A percentile compares a stretch with the other conserved stretches of the same genome.
Conservation (phyloP, 2,329 filamentous ascomycete species). For the Fusarium anguioides region DNA sequence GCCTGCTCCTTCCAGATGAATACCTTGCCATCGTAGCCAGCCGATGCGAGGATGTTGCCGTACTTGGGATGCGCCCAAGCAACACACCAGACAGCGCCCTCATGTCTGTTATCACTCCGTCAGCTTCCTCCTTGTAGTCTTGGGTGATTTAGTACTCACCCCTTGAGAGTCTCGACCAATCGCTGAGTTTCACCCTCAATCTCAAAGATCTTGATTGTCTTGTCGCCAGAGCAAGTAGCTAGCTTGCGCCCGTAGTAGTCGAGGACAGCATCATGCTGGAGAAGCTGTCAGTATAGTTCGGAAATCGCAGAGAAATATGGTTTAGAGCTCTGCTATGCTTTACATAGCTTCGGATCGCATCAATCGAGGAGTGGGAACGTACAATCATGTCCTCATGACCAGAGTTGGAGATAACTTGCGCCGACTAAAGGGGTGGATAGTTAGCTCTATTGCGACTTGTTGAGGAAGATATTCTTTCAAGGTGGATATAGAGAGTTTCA, state of each 20-base stretch:
- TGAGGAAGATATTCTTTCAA: background rate
- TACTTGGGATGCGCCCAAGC: slow-evolving; percentile 99
- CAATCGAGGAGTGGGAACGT: slow-evolving; percentile 58
- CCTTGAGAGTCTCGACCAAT: slow-evolving; percentile 91
- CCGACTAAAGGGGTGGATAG: slow-evolving; percentile 48
- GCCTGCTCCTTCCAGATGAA: slow-evolving; percentile 95
- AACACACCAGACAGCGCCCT: slow-evolving; percentile 97
- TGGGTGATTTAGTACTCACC: slow-evolving; percentile 64
- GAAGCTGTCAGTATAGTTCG: slow-evolving; percentile 37
- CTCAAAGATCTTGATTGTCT: slow-evolving; percentile 99
- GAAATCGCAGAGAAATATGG: slow-evolving; percentile 5
- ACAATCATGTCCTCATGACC: slow-evolving; percentile 99
- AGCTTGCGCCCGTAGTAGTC: slow-evolving; percentile 98
- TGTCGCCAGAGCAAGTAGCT: slow-evolving; percentile 97
- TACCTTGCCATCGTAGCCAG: slow-evolving; percentile 97
- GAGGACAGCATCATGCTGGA: slow-evolving; percentile 93
- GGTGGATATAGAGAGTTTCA: background rate
- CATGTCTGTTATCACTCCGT: slow-evolving; percentile 71
- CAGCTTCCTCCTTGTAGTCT: slow-evolving; percentile 12
- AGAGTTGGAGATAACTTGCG: slow-evolving; percentile 59
- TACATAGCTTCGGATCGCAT: slow-evolving; percentile 13
- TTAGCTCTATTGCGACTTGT: slow-evolving; percentile 44
- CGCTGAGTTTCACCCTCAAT: slow-evolving; percentile 93
- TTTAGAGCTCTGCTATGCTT: slow-evolving; percentile 2
- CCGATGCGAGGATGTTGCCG: slow-evolving; percentile 95